These are phyloP conservation scores for Adiantum capillusveneris DNA, from an alignment of 75 land plant genomes.

Conservation along the genomic window DNA sequence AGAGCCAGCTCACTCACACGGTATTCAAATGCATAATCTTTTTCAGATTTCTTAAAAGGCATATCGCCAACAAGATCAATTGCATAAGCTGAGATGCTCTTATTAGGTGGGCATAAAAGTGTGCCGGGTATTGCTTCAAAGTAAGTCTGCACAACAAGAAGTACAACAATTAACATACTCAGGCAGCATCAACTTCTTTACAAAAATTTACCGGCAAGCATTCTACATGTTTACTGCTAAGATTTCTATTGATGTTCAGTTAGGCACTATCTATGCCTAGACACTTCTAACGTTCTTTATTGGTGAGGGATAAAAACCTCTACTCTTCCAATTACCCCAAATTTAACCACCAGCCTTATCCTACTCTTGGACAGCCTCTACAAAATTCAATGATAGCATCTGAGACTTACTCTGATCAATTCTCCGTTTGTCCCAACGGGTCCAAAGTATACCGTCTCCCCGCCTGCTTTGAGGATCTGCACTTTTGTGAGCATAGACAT, in stretches of 20 bases:
- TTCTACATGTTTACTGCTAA: no score
- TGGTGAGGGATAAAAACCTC: no score
- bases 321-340: no score
- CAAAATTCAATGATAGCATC: no score
- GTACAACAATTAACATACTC: no score
- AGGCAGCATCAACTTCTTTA: no score
- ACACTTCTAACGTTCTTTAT: no score
- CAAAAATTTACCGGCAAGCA: no score
- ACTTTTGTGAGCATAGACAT: slow-evolving; percentile 13
- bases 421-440: slow-evolving; percentile 20
- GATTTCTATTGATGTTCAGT: no score
- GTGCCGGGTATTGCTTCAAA: slow-evolving; percentile 28
- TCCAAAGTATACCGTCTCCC: slow-evolving; percentile 30
- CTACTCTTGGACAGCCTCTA: no score
- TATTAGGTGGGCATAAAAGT: slow-evolving; percentile 21
- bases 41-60: slow-evolving; percentile 11
- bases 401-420: slow-evolving; percentile 3
- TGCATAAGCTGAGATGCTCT: slow-evolving; percentile 8
- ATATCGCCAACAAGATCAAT: slow-evolving; percentile 14
- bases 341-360: no score
- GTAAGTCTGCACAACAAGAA: slow-evolving; percentile 14
- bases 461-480: slow-evolving; percentile 24
- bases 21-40: slow-evolving; percentile 30
- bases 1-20: slow-evolving; percentile 26
- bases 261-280: no score